Evolutionary conservation across 305 asterid species (phyloP).

Genomic region (Plantago coronopus): DNA sequence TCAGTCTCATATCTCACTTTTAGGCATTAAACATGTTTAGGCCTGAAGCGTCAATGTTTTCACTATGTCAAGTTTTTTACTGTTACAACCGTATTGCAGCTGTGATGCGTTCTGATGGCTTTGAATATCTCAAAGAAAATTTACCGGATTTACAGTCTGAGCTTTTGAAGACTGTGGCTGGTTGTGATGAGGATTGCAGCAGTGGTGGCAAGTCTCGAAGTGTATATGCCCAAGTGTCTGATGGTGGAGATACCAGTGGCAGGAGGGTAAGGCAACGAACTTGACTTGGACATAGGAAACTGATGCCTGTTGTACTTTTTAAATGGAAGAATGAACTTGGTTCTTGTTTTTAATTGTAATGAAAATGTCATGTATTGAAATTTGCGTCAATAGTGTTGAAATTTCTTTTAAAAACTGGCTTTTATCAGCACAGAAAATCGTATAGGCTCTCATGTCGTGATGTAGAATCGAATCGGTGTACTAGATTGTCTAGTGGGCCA

Average conservation of each 20-base stretch:
- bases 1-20: not conserved
- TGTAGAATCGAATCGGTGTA: not conserved
- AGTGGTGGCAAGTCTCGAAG: conserved; percentile 85
- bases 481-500: not conserved
- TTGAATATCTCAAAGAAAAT: conserved; percentile 76
- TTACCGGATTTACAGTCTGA: conserved; percentile 85
- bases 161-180: conserved; percentile 90
- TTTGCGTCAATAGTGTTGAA: conserved; percentile 6
- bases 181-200: conserved; percentile 88
- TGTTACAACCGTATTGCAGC: conserved; percentile 44
- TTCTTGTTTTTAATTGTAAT: not conserved
- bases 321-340: conserved; percentile 4
- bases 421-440: not conserved
- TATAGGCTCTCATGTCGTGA: not conserved
- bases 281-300: conserved; percentile 34
- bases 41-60: not conserved
- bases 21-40: not conserved
- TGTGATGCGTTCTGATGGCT: conserved; percentile 94
- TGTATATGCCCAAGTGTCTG: conserved; percentile 96
- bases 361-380: conserved; percentile 10
- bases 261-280: conserved; percentile 91
- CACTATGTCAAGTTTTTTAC: not conserved
- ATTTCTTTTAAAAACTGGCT: not conserved
- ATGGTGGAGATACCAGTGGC: conserved; percentile 84
- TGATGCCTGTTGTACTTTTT: conserved; percentile 22